Evolutionary conservation across 768 basidiomycete species (phyloP), one percentile per base, ranked within the genome.

Genomic region (Macrolepiota dolichaula): DNA sequence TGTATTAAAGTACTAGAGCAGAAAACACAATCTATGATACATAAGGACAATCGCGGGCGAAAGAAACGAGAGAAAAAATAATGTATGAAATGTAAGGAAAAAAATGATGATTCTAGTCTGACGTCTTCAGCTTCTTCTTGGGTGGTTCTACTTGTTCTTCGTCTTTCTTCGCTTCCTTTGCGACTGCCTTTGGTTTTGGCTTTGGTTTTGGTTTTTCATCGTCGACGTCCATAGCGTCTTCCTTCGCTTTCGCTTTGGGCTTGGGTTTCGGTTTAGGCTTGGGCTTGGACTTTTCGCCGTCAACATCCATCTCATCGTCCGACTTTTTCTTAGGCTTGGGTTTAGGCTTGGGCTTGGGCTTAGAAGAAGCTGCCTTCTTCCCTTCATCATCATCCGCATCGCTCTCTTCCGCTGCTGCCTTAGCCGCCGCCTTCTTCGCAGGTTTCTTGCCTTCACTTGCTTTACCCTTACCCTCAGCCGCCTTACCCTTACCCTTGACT

Each of bases 81-180:
- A n/a, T 22, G 19, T 44, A 17, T 44, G 37, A 60, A 50, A 61
- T 38, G 44, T 38, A 63, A 62, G 63, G 19, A 35, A 51, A 44
- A 53, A 63, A 56, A 50, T 44, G 50, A 40, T 61, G 59, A 65
- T 27, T 36, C 47, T 77, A 84, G 22, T 73, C 70, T 4, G 79
- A 67, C 36, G 80, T 87, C 77, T 90, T 92, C 60, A 74, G 72
- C 73, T 93, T 93, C 77, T 93, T 93, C 76, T 87, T 90, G 2
- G 81, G 85, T 12, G 87, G 90, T 57, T 83, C 85, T 2, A 73
- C 78, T 5, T 72, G 74, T 7, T 72, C 74, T 25, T 71, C 72
- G 24, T 73, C 72, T 35, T 72, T 72, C 65, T 76, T 78, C 63
- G 74, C 77, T 27, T 51, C 53, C 36, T 59, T 66, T 11, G 57